Conservation (phyloP, 2,329 filamentous ascomycete species). For the Fusarium torulosum region DNA sequence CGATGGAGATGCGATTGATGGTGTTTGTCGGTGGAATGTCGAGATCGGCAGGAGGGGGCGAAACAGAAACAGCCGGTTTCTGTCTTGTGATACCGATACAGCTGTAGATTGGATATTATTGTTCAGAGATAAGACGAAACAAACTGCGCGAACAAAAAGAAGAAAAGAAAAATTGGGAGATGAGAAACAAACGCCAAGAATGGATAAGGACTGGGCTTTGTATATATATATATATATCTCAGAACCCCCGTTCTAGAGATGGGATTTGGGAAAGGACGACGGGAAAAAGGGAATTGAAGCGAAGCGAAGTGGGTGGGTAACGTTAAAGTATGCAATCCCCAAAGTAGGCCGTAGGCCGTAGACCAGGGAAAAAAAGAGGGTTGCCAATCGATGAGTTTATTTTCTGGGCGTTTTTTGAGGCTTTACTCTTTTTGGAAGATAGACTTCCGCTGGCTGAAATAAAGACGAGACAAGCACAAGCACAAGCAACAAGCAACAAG, state of each 20-base stretch:
- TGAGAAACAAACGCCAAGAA: slow-evolving; percentile 39
- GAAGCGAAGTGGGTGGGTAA: slow-evolving; percentile 22
- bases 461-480: slow-evolving; percentile 11
- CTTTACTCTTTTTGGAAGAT: slow-evolving; percentile 21
- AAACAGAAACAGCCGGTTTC: slow-evolving; percentile 14
- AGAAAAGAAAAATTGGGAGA: slow-evolving; percentile 1
- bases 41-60: slow-evolving; percentile 29
- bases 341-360: too few relatives aligned
- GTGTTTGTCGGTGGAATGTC: slow-evolving; percentile 8
- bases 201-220: slow-evolving; percentile 11
- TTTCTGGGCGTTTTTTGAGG: slow-evolving; percentile 15
- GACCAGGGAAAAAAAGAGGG: slow-evolving; percentile 1
- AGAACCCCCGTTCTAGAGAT: slow-evolving; percentile 8
- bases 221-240: slow-evolving; percentile 33
- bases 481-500: slow-evolving; percentile 5
- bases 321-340: slow-evolving; percentile 3
- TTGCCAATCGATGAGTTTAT: slow-evolving; percentile 27
- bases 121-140: slow-evolving; percentile 14
- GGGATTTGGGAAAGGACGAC: background rate
- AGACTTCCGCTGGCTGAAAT: slow-evolving; percentile 18
- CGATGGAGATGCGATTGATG: slow-evolving; percentile 6
- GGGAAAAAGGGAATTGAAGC: slow-evolving; percentile 18
- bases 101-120: background rate
- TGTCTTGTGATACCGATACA: slow-evolving; percentile 15
- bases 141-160: background rate